These are phyloP conservation scores for Xylaria acuta DNA, from an alignment of 495 filamentous ascomycete genomes.

Conservation along the genomic window DNA sequence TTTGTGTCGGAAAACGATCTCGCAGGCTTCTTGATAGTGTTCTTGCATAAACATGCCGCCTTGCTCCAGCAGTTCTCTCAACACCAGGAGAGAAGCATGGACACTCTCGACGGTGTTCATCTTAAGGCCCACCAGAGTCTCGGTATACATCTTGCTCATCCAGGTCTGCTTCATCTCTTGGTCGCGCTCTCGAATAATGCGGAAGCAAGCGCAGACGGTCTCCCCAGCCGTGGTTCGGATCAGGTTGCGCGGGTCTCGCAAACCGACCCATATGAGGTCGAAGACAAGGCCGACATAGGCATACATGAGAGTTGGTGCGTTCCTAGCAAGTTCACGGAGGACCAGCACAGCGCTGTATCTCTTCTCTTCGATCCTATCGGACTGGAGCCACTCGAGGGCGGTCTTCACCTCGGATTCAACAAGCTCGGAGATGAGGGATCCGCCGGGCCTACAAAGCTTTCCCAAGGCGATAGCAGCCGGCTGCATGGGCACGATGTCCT, in stretches of 20 bases:
- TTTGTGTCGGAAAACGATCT: slow-evolving; percentile 86
- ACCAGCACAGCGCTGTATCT: slow-evolving; percentile 91
- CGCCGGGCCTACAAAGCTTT: slow-evolving; percentile 87
- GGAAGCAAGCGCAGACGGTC: slow-evolving; percentile 89
- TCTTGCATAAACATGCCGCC: slow-evolving; percentile 99
- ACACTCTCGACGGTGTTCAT: slow-evolving; percentile 80
- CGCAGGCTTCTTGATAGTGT: slow-evolving; percentile 84
- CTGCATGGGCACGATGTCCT: slow-evolving; percentile 85
- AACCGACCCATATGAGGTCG: slow-evolving; percentile 92
- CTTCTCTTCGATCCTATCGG: slow-evolving; percentile 90
- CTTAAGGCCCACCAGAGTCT: slow-evolving; percentile 78
- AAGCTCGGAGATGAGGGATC: slow-evolving; percentile 91
- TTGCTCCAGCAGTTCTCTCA: slow-evolving; percentile 88
- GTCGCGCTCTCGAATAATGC: slow-evolving; percentile 91
- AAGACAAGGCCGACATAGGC: slow-evolving; percentile 88
- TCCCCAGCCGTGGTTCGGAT: slow-evolving; percentile 92
- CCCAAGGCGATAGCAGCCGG: slow-evolving; percentile 87
- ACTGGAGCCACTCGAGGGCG: slow-evolving; percentile 93
- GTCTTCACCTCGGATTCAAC: slow-evolving; percentile 96
- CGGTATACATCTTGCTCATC: slow-evolving; percentile 86
- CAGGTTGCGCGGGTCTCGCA: slow-evolving; percentile 84
- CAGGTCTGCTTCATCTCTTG: slow-evolving; percentile 80
- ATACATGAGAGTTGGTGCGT: slow-evolving; percentile 92
- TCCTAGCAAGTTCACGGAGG: slow-evolving; percentile 85
- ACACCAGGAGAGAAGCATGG: slow-evolving; percentile 88